These are phyloP conservation scores for Stagonosporopsis vannaccii DNA, from an alignment of 2,329 filamentous ascomycete genomes.

Conservation along the genomic window DNA sequence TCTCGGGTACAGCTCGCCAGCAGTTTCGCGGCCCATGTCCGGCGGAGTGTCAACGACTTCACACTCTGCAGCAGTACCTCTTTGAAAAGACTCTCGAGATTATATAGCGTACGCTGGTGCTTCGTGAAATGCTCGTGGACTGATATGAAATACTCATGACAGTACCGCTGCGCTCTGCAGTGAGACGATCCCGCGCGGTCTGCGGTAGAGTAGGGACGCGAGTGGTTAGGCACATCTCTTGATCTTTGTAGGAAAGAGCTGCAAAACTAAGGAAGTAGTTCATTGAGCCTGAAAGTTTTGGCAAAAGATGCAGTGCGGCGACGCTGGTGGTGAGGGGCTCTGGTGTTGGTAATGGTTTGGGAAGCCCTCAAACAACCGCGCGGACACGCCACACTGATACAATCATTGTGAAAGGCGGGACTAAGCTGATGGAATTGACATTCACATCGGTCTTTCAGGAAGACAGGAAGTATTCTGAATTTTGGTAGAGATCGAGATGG, in stretches of 20 bases:
- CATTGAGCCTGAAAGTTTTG: background rate
- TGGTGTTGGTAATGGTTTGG: background rate
- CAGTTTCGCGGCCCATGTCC: background rate
- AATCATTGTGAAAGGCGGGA: background rate
- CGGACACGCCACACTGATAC: background rate
- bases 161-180: background rate
- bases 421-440: background rate
- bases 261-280: background rate
- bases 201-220: background rate
- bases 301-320: background rate
- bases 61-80: background rate
- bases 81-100: background rate
- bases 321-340: background rate
- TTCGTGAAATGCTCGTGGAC: background rate
- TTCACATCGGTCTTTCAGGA: background rate
- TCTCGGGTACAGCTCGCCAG: background rate
- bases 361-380: background rate
- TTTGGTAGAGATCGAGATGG: background rate
- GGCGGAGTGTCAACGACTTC: background rate
- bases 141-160: background rate
- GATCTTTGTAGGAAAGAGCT: background rate
- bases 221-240: background rate
- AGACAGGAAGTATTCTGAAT: background rate
- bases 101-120: background rate
- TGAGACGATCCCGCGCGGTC: background rate